These are phyloP conservation scores for Iris pallida DNA, from an alignment of 116 monocot species.

Conservation along the genomic window DNA sequence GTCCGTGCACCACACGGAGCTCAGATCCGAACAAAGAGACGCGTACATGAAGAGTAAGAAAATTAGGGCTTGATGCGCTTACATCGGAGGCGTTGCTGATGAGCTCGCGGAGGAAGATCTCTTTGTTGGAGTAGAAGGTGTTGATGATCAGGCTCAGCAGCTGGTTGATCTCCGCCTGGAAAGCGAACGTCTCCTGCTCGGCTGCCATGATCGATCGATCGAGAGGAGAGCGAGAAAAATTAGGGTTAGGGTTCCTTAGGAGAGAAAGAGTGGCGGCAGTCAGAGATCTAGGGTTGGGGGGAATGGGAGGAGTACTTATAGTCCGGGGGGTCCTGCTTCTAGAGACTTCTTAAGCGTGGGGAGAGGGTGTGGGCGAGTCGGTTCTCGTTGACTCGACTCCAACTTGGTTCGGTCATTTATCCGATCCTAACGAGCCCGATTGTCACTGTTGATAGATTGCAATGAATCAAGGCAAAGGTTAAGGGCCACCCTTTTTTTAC, in stretches of 20 bases:
- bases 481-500: too few species aligned
- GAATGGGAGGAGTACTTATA: not conserved
- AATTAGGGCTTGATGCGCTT: conserved; percentile 4
- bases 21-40: not conserved
- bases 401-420: too few species aligned
- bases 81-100: conserved; percentile 30
- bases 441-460: too few species aligned
- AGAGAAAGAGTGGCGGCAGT: not conserved
- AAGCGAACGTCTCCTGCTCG: conserved; percentile 25
- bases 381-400: too few species aligned
- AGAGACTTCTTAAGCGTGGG: not conserved
- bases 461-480: too few species aligned
- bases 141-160: conserved; percentile 28
- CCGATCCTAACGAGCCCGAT: too few species aligned
- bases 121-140: conserved; percentile 33
- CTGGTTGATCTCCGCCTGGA: conserved; percentile 40
- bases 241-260: not conserved
- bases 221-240: too few species aligned
- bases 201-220: conserved; percentile 10
- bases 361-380: too few species aligned
- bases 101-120: conserved; percentile 31
- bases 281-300: conserved; percentile 4
- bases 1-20: not conserved
- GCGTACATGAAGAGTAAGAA: not conserved
- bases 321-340: conserved; percentile 1